Evolutionary conservation across 1,284 basidiomycete species (phyloP).

Genomic region (Naganishia albida): DNA sequence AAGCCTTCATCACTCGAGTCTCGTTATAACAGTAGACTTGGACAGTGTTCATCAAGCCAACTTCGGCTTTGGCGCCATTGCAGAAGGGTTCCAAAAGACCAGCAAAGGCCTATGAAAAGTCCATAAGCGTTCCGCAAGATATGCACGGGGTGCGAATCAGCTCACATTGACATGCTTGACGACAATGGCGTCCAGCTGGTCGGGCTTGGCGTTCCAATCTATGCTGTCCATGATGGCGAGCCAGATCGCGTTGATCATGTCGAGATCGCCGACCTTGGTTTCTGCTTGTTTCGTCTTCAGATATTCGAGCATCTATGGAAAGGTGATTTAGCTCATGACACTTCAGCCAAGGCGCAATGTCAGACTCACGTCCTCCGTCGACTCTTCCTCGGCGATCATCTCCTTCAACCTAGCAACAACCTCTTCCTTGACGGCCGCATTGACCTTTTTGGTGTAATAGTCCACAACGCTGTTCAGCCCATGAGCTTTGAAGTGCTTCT

Average conservation of each 20-base stretch:
- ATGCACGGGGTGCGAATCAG: slow-evolving; percentile 27
- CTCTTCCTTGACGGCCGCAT: slow-evolving; percentile 68
- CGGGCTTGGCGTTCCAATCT: slow-evolving; percentile 82
- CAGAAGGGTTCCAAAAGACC: slow-evolving; percentile 87
- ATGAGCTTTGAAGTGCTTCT: slow-evolving; percentile 81
- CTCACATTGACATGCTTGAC: slow-evolving; percentile 77
- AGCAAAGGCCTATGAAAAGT: slow-evolving; percentile 67
- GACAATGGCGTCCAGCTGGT: slow-evolving; percentile 83
- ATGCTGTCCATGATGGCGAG: slow-evolving; percentile 81
- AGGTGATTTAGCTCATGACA: neutral
- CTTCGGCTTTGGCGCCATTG: slow-evolving; percentile 80
- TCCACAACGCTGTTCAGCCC: slow-evolving; percentile 77
- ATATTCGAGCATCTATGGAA: slow-evolving; percentile 66
- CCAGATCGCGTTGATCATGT: slow-evolving; percentile 87
- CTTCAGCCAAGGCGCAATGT: neutral
- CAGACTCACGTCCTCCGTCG: slow-evolving; percentile 63
- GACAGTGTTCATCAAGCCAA: slow-evolving; percentile 86
- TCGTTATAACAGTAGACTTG: slow-evolving; percentile 95
- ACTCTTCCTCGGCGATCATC: slow-evolving; percentile 60
- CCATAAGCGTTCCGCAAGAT: neutral
- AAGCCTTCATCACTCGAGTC: slow-evolving; percentile 87
- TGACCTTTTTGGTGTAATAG: slow-evolving; percentile 87
- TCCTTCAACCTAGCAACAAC: slow-evolving; percentile 66
- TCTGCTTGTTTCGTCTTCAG: slow-evolving; percentile 64
- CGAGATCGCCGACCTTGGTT: slow-evolving; percentile 68